phyloP scores from a whole-genome alignment of 139 green algal species.

The Limnomonas spitsbergensis region DNA sequence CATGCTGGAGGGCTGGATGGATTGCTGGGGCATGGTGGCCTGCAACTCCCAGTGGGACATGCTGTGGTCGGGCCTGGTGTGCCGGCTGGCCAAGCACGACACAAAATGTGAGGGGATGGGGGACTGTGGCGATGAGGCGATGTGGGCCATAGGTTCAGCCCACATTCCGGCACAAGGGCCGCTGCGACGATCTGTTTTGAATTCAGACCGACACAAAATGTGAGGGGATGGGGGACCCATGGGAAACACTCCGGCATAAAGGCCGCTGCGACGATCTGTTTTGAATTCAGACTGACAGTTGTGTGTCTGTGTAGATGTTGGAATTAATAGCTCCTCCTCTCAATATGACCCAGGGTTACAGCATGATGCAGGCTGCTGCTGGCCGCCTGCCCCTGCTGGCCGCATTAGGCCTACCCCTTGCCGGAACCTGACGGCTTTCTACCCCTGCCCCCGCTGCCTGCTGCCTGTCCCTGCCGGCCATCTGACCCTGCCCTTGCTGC shows the following conservation, averaged over 20 bases:
- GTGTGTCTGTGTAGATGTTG: no score
- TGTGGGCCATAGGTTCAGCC: no score
- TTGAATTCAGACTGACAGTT: no score
- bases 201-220: neutral
- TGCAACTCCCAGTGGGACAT: conserved; percentile 53
- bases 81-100: conserved; percentile 72
- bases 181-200: neutral
- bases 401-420: no score
- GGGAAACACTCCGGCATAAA: no score
- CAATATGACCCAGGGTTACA: no score
- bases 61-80: conserved; percentile 62
- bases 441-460: neutral
- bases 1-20: conserved; percentile 59
- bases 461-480: neutral
- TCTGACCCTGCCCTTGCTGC: neutral
- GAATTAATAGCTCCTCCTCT: no score
- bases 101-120: neutral
- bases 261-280: no score
- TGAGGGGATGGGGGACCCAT: no score
- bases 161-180: neutral
- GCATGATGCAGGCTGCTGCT: no score
- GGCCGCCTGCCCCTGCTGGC: no score
- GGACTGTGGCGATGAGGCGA: neutral
- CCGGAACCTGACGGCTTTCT: no score
- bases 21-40: conserved; percentile 42